Conservation (phyloP, 2,329 filamentous ascomycete species). For the Penicillium sp. region DNA sequence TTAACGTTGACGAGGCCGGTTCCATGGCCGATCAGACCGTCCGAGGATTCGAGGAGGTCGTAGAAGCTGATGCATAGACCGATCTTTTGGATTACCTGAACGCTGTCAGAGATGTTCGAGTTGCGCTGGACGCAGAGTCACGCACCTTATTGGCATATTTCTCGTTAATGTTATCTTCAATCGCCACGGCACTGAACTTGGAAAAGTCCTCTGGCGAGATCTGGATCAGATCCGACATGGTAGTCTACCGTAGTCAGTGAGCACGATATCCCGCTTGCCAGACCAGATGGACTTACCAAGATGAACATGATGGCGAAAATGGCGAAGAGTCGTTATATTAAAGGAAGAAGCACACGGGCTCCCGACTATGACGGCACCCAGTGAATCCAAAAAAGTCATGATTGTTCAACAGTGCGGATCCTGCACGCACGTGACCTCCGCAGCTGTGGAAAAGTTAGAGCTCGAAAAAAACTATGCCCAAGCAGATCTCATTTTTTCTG, state of each 20-base stretch:
- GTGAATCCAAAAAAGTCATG: slow-evolving; percentile 7
- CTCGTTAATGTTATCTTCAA: slow-evolving; percentile 94
- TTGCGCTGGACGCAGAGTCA: neutral
- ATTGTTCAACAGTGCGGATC: slow-evolving; percentile 11
- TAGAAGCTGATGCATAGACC: slow-evolving; percentile 92
- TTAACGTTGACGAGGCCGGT: slow-evolving; percentile 93
- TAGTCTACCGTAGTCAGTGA: slow-evolving; percentile 61
- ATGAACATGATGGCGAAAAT: slow-evolving; percentile 47
- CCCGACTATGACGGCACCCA: neutral
- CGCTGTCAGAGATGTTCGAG: slow-evolving; percentile 1
- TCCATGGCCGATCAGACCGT: slow-evolving; percentile 90
- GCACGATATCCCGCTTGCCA: slow-evolving; percentile 20
- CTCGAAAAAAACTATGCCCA: slow-evolving; percentile 11
- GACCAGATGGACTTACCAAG: slow-evolving; percentile 39
- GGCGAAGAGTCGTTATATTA: neutral
- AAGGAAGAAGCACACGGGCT: neutral
- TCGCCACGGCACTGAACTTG: slow-evolving; percentile 74
- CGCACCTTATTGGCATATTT: slow-evolving; percentile 91
- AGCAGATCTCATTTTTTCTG: slow-evolving; percentile 4
- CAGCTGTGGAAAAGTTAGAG: slow-evolving; percentile 18
- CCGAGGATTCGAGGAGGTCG: slow-evolving; percentile 83
- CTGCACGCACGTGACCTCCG: slow-evolving; percentile 11
- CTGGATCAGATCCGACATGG: slow-evolving; percentile 90
- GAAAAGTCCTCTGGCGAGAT: slow-evolving; percentile 86
- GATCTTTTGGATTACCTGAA: slow-evolving; percentile 83